Evolutionary conservation across 2,329 filamentous ascomycete species (phyloP).

Genomic region (Cladophialophora bantiana): DNA sequence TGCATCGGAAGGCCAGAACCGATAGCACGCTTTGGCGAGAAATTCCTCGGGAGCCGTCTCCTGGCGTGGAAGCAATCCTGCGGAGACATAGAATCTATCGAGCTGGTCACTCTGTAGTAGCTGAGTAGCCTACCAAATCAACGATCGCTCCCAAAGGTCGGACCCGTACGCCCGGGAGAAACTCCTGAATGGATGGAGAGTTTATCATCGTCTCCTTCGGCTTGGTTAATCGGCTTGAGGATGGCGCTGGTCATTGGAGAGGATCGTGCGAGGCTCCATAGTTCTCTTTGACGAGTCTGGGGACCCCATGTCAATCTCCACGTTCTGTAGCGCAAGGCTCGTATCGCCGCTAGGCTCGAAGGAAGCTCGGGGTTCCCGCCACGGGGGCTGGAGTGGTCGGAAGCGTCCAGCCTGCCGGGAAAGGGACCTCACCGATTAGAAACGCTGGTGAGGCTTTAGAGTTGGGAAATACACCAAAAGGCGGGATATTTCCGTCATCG

Average conservation of each 20-base stretch:
- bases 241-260: not conserved
- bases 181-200: not conserved
- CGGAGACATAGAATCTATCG: not conserved
- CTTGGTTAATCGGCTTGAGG: not conserved
- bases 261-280: not conserved
- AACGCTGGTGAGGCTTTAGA: not conserved
- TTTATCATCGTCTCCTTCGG: not conserved
- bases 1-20: not conserved
- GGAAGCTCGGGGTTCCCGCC: not conserved
- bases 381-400: not conserved
- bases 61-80: not conserved
- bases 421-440: not conserved
- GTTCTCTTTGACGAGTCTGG: not conserved
- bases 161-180: not conserved
- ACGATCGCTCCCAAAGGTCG: not conserved
- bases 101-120: not conserved
- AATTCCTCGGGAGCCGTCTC: not conserved
- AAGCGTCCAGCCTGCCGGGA: not conserved
- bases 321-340: not conserved
- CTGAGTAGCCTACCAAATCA: not conserved
- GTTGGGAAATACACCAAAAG: not conserved
- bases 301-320: not conserved
- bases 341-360: not conserved
- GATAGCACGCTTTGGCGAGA: not conserved
- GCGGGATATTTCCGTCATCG: not conserved